Evolutionary conservation across 306 rosid species (phyloP), one percentile per base, ranked within the genome.

Genomic region (Malus sieversii): DNA sequence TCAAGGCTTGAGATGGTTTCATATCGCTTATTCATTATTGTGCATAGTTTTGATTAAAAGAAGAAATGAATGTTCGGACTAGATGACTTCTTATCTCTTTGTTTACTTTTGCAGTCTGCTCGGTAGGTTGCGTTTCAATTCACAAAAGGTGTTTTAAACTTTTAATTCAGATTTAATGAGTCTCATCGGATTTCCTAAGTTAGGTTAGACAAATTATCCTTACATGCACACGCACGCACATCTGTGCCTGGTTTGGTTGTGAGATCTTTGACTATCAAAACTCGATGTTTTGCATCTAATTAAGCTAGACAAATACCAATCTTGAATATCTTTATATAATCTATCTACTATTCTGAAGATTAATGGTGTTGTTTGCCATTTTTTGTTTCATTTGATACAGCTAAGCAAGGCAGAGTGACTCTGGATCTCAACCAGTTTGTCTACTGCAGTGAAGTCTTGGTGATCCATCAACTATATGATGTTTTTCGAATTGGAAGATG

Each of bases 371-470:
- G 35, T 25, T 66, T 70, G 19, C n/a, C 48, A 10, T 77, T 61
- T 69, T 76, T 77, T 86, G 77, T 74, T 78, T 93, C 98, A 48
- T 93, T 93, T 73, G 98, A 93, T 76, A 86, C 92, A 22, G 84
- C 98, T 1, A 91, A 89, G 85, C 92, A 93, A 80, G 98, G 98
- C 79, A 90, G 96, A 75, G 96, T 91, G 77, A 79, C 96, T 42
- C 90, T 93, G 65, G 98, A 93, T 86, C 90, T 93, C 86, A 93
- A 93, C 84, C 98, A 91, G 70, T 93, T 93, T 85, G 87, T 91
- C 74, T 93, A 87, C 76, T 93, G 97, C 85, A 88, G 97, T 91
- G 79, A 64, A 45, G 4, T 45, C 16, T 45, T 45, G 13, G 52
- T 45, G 52, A 45, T 45, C 52, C 52, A 12, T 45, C 11, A 45